A percentile compares a stretch with the other conserved stretches of the same genome.
These are phyloP conservation scores for Pistacia integerrima DNA, from an alignment of 345 rosid genomes.

Conservation along the genomic window DNA sequence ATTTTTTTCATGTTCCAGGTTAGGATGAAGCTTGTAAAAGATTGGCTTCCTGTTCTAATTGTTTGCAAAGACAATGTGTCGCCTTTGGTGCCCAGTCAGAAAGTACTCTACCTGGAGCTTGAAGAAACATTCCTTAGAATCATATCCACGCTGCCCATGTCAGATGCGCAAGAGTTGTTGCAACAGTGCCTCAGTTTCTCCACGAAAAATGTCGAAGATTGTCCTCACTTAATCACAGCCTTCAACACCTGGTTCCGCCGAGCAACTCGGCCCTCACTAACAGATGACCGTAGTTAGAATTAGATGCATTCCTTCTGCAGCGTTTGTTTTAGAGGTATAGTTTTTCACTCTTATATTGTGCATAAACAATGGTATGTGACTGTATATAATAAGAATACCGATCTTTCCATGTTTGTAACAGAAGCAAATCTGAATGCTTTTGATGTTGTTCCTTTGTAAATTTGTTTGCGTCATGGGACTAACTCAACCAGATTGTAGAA, in stretches of 20 bases:
- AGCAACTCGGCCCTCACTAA: slow-evolving; percentile 37
- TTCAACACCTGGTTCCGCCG: slow-evolving; percentile 79
- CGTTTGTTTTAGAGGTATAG: background rate
- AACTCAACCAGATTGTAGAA: background rate
- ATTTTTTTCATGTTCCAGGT: slow-evolving; percentile 39
- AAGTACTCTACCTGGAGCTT: slow-evolving; percentile 50
- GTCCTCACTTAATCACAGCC: slow-evolving; percentile 64
- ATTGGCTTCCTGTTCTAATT: slow-evolving; percentile 76
- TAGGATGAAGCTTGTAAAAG: slow-evolving; percentile 62
- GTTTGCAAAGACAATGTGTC: slow-evolving; percentile 55
- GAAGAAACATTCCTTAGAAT: slow-evolving; percentile 67
- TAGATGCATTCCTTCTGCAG: background rate
- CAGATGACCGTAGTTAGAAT: slow-evolving; percentile 9
- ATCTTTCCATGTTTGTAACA: background rate
- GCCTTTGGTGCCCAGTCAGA: slow-evolving; percentile 48
- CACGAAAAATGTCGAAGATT: slow-evolving; percentile 60
- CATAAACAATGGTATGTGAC: slow-evolving; percentile 1
- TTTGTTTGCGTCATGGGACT: background rate
- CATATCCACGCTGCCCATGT: slow-evolving; percentile 65
- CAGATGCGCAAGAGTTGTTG: slow-evolving; percentile 54
- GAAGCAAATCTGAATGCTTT: slow-evolving; percentile 13
- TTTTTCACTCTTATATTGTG: slow-evolving; percentile 12
- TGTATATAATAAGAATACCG: slow-evolving; percentile 21
- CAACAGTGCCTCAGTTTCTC: slow-evolving; percentile 70
- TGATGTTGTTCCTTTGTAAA: slow-evolving; percentile 4